Evolutionary conservation across 139 green algal species (phyloP), one percentile per base, ranked within the genome.

Genomic region (Pseudopediastrum boryanum): DNA sequence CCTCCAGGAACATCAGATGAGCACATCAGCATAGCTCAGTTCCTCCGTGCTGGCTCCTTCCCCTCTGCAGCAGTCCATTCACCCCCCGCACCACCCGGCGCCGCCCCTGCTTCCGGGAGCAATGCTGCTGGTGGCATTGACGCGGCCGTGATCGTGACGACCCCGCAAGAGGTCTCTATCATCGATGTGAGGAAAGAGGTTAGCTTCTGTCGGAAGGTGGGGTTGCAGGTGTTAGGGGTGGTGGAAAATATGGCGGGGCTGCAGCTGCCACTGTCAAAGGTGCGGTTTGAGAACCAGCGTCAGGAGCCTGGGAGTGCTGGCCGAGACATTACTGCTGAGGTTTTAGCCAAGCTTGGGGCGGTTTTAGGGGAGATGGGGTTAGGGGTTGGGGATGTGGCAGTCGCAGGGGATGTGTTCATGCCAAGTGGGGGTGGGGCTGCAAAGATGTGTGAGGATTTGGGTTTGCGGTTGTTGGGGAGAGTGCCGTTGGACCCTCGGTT

Each of bases 121-220:
- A 70, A 61, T 43, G 52, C 52, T 19, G 78, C 67, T 25, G 73
- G 44, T 4, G 29, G 44, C 21, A 23, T 79, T 19, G 67, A 77
- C 72, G 46, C 74, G 23, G 81, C 86, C 9, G 75, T 93, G 33
- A 87, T 93, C 35, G 87, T 90, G 51, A 91, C 83, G 9, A 92
- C 89, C 3, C 87, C 87, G 7, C 94, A 99, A 85, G 91, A 99
- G 81, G 96, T 99, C 27, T 86, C 96, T 19, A 87, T 99, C 78
- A 96, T 97, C 38, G 96, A 99, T 78, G 96, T 99, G 56, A 87
- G 95, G 31, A 99, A 99, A 83, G 96, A 99, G 77, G 89, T 99
- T 71, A 96, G 90, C 86, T 99, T 99, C 68, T 99, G 95, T 84
- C 91, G 92, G 43, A 99, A 99, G 89, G 95, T 95, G 54, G 43